phyloP scores from a whole-genome alignment of 192 early-diverging fungal genomes.

The Haplosporangium gracile region DNA sequence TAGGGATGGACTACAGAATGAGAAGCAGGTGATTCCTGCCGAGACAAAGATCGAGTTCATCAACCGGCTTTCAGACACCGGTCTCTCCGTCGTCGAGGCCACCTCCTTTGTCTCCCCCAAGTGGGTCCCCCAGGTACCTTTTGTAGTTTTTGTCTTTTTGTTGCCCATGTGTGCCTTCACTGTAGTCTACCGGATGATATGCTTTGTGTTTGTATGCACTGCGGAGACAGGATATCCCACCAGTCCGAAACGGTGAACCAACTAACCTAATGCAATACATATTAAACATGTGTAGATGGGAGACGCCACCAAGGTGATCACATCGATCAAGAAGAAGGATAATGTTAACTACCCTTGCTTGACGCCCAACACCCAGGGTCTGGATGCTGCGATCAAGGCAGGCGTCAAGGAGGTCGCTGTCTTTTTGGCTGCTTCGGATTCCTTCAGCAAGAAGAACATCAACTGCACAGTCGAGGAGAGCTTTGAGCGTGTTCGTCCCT shows the following conservation, averaged over 20 bases:
- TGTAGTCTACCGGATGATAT: too few species aligned
- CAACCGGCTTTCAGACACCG: constrained; percentile 81
- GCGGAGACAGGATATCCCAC: not conserved
- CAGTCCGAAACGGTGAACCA: too few species aligned
- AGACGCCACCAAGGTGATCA: constrained; percentile 84
- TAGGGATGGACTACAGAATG: constrained; percentile 97
- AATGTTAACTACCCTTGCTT: constrained; percentile 91
- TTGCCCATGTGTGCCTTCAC: not conserved
- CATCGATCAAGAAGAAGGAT: constrained; percentile 68
- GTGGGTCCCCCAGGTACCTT: constrained; percentile 89
- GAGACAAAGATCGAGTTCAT: constrained; percentile 91
- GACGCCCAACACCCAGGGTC: constrained; percentile 88
- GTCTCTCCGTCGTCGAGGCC: constrained; percentile 88
- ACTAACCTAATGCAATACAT: constrained; percentile 6
- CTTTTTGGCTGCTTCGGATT: constrained; percentile 90
- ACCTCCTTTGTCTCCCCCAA: constrained; percentile 97
- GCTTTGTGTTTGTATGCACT: not conserved
- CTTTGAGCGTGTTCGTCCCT: constrained; percentile 75
- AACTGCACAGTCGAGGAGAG: constrained; percentile 92
- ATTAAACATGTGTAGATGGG: constrained; percentile 74
- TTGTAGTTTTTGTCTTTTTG: not conserved
- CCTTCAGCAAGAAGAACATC: constrained; percentile 92
- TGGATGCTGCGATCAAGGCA: constrained; percentile 83
- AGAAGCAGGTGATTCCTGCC: constrained; percentile 85
- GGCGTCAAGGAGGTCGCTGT: constrained; percentile 92